Evolutionary conservation across 2,329 filamentous ascomycete genomes (phyloP).

Genomic region (Pseudocercospora fuligena): DNA sequence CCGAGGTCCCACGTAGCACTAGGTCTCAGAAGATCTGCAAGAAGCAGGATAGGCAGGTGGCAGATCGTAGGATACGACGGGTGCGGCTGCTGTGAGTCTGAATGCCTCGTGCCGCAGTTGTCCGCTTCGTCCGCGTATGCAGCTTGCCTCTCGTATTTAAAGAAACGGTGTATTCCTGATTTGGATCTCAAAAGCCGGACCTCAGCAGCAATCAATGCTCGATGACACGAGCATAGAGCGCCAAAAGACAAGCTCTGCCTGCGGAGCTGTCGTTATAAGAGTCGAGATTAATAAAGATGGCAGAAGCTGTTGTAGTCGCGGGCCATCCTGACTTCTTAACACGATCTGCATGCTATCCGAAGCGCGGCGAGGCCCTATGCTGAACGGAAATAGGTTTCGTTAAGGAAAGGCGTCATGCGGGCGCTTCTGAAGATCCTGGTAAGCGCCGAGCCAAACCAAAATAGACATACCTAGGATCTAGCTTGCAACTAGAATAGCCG

Average conservation of each 20-base stretch:
- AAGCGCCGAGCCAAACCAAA: slow-evolving; percentile 13
- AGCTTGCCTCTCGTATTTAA: slow-evolving; percentile 18
- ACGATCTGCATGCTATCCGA: slow-evolving; percentile 7
- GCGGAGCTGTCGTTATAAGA: slow-evolving; percentile 10
- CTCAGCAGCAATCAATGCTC: slow-evolving; percentile 13
- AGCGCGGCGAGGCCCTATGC: slow-evolving; percentile 10
- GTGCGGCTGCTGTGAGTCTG: slow-evolving; percentile 3
- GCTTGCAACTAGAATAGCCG: slow-evolving; percentile 2
- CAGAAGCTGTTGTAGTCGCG: slow-evolving; percentile 12
- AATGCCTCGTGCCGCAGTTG: slow-evolving; percentile 9
- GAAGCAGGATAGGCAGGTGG: slow-evolving; percentile 8
- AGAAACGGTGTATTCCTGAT: slow-evolving; percentile 2
- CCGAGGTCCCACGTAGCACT: slow-evolving; percentile 6
- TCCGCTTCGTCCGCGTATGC: slow-evolving; percentile 13
- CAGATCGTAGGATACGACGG: background rate
- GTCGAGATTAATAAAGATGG: slow-evolving; percentile 6
- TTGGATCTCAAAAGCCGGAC: slow-evolving; percentile 6
- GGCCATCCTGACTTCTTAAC: slow-evolving; percentile 15
- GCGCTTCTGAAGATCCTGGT: slow-evolving; percentile 16
- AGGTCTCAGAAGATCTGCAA: slow-evolving; percentile 1
- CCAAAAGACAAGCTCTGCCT: background rate
- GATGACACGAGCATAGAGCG: slow-evolving; percentile 14
- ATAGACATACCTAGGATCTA: slow-evolving; percentile 3
- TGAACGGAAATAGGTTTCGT: slow-evolving; percentile 19
- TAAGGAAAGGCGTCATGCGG: slow-evolving; percentile 16